Conservation (phyloP, 169 alveolate species). For the Plasmodium malariae region DNA sequence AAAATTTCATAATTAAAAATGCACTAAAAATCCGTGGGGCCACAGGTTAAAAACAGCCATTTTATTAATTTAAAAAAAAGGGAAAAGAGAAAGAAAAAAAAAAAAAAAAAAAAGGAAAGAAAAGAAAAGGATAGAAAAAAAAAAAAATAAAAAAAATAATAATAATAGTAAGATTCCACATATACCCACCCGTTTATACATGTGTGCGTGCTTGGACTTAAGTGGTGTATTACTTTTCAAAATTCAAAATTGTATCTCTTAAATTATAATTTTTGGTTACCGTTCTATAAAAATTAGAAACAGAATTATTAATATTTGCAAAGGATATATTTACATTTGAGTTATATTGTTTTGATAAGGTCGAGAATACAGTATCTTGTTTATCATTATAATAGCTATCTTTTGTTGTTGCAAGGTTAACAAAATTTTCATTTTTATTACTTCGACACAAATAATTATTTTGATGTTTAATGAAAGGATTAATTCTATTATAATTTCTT, state of each 20-base stretch:
- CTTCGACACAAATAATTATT: slow-evolving; percentile 17
- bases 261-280: slow-evolving; percentile 50
- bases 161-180: neutral
- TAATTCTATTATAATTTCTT: slow-evolving; percentile 21
- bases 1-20: no score
- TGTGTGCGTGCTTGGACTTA: no score
- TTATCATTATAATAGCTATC: slow-evolving; percentile 24
- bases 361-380: slow-evolving; percentile 27
- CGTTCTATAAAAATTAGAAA: slow-evolving; percentile 41
- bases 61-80: neutral
- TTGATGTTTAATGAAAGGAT: slow-evolving; percentile 20
- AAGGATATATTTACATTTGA: slow-evolving; percentile 48
- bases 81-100: neutral
- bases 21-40: no score
- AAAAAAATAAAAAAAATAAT: slow-evolving; percentile 1
- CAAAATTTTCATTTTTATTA: slow-evolving; percentile 19
- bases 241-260: slow-evolving; percentile 48
- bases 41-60: no score
- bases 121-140: no score
- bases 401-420: neutral
- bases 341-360: slow-evolving; percentile 40
- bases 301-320: slow-evolving; percentile 48
- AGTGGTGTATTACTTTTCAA: slow-evolving; percentile 43
- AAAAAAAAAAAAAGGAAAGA: no score
- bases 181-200: neutral